phyloP scores from a whole-genome alignment of 139 green algal species.

The Asterochloris sp. region DNA sequence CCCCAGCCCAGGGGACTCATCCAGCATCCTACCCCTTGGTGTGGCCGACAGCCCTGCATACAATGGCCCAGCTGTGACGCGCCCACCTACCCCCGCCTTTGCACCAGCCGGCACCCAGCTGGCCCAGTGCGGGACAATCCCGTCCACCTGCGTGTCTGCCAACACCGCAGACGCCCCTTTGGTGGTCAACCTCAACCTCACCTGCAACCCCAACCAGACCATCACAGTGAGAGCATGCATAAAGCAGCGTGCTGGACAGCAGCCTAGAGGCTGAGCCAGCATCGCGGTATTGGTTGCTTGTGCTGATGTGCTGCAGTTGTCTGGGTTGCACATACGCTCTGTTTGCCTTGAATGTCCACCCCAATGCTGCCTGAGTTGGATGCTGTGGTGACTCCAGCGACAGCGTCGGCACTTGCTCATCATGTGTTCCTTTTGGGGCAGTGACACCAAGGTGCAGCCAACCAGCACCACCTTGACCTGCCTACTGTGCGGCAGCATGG shows the following conservation, averaged over 20 bases:
- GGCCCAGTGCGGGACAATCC: neutral
- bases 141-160: conserved; percentile 1
- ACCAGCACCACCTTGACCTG: neutral
- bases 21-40: neutral
- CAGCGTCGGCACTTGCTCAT: neutral
- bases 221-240: neutral
- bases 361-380: neutral
- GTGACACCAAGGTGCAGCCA: neutral
- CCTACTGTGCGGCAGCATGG: neutral
- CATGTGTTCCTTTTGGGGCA: neutral
- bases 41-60: neutral
- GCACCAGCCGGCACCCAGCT: neutral
- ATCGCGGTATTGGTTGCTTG: neutral
- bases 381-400: neutral
- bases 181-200: conserved; percentile 6
- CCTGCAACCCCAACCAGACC: conserved; percentile 1
- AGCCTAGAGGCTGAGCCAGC: too few species aligned
- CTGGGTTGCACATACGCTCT: neutral
- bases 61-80: conserved; percentile 2
- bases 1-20: neutral
- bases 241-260: too few species aligned
- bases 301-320: neutral
- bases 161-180: neutral
- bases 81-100: neutral
- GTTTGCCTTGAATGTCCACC: neutral